Evolutionary conservation across 2,329 filamentous ascomycete species (phyloP).

Genomic region (Aspergillus chevalieri): DNA sequence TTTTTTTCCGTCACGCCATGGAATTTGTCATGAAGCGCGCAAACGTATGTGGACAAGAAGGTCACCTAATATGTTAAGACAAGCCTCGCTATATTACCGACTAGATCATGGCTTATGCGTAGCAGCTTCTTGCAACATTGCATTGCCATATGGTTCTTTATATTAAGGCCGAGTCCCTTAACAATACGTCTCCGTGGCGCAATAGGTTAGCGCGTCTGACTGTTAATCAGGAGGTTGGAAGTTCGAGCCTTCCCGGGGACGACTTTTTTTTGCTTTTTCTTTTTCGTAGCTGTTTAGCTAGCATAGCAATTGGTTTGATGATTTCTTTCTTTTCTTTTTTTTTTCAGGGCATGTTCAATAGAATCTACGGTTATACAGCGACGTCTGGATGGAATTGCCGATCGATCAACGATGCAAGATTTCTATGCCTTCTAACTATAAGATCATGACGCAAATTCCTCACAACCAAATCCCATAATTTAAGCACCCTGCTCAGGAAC

Average conservation of each 20-base stretch:
- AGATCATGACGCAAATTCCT: neutral
- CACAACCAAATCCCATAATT: neutral
- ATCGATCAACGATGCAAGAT: neutral
- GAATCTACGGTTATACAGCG: neutral
- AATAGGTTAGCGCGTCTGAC: neutral
- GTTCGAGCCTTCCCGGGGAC: neutral
- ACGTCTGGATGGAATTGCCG: neutral
- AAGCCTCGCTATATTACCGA: no score
- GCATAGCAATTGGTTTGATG: neutral
- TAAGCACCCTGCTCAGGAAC: conserved; percentile 21
- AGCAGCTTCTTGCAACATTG: no score
- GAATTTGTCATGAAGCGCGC: no score
- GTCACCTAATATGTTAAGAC: no score
- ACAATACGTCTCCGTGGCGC: neutral
- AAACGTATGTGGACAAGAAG: no score
- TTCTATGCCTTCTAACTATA: neutral
- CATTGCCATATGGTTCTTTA: no score
- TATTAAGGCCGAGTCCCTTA: no score
- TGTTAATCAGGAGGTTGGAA: conserved; percentile 1
- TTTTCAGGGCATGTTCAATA: no score
- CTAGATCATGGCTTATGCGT: no score
- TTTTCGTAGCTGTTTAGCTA: neutral
- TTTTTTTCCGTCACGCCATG: no score
- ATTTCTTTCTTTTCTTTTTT: neutral
- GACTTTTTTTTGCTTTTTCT: neutral